A percentile compares a stretch with the other conserved stretches of the same genome.
Conservation (phyloP, 257 asterid genomes). For the Rubia yunnanensis region DNA sequence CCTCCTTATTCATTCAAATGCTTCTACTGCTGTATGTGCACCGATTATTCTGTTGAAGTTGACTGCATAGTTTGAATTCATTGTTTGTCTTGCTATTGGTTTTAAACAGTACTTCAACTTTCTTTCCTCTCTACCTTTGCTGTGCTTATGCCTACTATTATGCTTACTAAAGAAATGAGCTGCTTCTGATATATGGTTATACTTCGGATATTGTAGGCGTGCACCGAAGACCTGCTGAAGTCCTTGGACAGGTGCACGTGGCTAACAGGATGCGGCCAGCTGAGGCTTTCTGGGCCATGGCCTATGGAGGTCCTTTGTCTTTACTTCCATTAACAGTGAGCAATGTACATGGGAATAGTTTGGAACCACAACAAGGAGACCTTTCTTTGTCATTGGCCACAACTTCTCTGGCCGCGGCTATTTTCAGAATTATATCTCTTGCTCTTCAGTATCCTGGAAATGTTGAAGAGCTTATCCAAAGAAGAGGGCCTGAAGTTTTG, state of each 20-base stretch:
- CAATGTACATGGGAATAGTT: slow-evolving; percentile 67
- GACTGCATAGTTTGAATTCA: background rate
- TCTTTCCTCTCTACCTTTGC: background rate
- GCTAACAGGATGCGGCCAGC: slow-evolving; percentile 87
- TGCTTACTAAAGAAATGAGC: background rate
- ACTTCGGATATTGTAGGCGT: slow-evolving; percentile 45
- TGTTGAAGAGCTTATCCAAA: slow-evolving; percentile 77
- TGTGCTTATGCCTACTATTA: background rate
- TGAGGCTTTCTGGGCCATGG: slow-evolving; percentile 96
- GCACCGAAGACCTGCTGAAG: slow-evolving; percentile 94
- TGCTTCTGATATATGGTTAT: slow-evolving; percentile 10
- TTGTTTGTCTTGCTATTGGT: background rate
- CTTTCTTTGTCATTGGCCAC: slow-evolving; percentile 62
- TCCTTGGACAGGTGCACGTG: slow-evolving; percentile 98
- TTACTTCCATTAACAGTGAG: slow-evolving; percentile 86
- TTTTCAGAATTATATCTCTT: slow-evolving; percentile 82
- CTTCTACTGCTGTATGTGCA: background rate
- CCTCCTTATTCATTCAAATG: background rate
- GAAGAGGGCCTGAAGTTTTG: slow-evolving; percentile 93
- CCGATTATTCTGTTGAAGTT: background rate
- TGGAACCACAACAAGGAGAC: slow-evolving; percentile 75
- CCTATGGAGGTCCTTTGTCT: slow-evolving; percentile 92
- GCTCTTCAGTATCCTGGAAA: slow-evolving; percentile 87
- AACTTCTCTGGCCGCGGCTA: slow-evolving; percentile 82
- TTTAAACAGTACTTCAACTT: background rate